Evolutionary conservation across 1,284 basidiomycete genomes (phyloP).

Genomic region (Sanghuangporus weigelae): DNA sequence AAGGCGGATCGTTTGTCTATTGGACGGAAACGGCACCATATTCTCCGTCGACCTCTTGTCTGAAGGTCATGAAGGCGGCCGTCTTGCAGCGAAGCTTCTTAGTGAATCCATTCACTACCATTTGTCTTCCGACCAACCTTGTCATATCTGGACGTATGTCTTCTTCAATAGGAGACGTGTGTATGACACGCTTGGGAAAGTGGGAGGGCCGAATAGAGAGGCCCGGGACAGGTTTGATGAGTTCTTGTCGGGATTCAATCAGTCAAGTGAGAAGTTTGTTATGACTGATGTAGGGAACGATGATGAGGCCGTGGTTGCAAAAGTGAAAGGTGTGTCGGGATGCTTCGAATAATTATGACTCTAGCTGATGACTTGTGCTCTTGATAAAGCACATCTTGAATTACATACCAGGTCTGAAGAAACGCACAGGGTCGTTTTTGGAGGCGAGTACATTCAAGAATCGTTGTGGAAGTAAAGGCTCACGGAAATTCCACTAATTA

Average conservation of each 20-base stretch:
- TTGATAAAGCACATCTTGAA: constrained; percentile 45
- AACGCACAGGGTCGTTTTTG: constrained; percentile 57
- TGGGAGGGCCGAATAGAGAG: constrained; percentile 28
- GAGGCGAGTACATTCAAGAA: constrained; percentile 35
- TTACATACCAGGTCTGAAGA: constrained; percentile 57
- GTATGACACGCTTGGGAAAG: constrained; percentile 42
- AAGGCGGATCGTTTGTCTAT: constrained; percentile 48
- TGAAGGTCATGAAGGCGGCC: constrained; percentile 53
- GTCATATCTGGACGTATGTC: constrained; percentile 56
- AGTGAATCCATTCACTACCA: constrained; percentile 45
- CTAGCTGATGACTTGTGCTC: constrained; percentile 33
- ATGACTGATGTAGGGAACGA: constrained; percentile 69
- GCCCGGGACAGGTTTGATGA: constrained; percentile 49
- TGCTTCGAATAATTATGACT: constrained; percentile 47
- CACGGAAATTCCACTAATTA: constrained; percentile 22
- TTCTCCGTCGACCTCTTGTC: constrained; percentile 48
- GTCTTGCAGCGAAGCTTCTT: constrained; percentile 46
- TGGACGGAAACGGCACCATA: constrained; percentile 67
- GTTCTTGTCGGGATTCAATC: constrained; percentile 63
- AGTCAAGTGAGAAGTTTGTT: constrained; percentile 54
- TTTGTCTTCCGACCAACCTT: constrained; percentile 38
- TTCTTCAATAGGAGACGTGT: constrained; percentile 62
- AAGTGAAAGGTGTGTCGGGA: constrained; percentile 54
- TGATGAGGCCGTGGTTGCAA: constrained; percentile 70
- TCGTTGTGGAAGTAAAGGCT: background rate